A percentile compares a stretch with the other conserved stretches of the same genome.
Conservation (phyloP, 1,284 basidiomycete species). For the Exobasidium cylindrosporum region DNA sequence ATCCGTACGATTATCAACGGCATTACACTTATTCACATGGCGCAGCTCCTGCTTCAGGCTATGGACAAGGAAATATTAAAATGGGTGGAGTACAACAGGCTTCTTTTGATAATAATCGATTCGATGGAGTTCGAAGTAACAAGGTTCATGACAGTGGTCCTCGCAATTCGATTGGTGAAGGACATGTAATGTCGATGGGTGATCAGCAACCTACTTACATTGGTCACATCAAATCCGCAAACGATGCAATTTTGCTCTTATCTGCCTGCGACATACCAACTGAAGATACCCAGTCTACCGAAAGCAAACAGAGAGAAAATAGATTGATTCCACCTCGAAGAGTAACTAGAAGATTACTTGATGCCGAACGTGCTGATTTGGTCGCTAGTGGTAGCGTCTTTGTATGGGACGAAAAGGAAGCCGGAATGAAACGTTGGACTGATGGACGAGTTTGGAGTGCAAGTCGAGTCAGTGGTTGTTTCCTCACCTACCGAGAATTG, state of each 20-base stretch:
- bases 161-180: not conserved
- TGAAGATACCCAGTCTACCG: constrained; percentile 12
- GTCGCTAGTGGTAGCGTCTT: constrained; percentile 50
- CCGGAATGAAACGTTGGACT: constrained; percentile 60
- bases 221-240: constrained; percentile 50
- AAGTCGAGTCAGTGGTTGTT: constrained; percentile 59
- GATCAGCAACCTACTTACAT: constrained; percentile 48
- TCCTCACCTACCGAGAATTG: constrained; percentile 58
- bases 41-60: not conserved
- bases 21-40: not conserved
- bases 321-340: constrained; percentile 37
- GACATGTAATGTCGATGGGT: not conserved
- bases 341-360: constrained; percentile 45
- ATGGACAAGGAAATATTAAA: not conserved
- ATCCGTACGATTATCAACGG: not conserved
- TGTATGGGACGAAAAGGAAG: constrained; percentile 54
- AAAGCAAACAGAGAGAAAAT: not conserved
- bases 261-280: constrained; percentile 48
- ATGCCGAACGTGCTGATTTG: constrained; percentile 46
- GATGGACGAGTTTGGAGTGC: constrained; percentile 60
- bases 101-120: not conserved
- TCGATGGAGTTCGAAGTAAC: not conserved
- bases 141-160: not conserved
- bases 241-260: constrained; percentile 50
- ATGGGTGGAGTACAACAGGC: not conserved